phyloP scores from a whole-genome alignment of 2,329 filamentous ascomycete species.

The Arachnomyces sp. region DNA sequence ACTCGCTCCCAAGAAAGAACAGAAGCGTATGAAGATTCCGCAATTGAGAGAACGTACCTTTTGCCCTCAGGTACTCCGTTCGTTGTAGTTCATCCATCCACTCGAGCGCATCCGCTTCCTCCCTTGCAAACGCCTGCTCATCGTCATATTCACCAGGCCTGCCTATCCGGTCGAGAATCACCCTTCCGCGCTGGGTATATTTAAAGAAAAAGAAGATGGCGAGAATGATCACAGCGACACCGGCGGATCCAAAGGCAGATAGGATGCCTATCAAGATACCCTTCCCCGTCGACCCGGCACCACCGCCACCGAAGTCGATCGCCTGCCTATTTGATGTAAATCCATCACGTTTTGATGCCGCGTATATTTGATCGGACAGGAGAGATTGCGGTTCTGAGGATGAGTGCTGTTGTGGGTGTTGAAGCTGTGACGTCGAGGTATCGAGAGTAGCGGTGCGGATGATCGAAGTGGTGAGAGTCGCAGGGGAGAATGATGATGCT shows the following conservation, averaged over 20 bases:
- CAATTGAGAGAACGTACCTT: slow-evolving; percentile 57
- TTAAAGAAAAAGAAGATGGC: slow-evolving; percentile 86
- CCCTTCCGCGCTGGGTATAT: slow-evolving; percentile 79
- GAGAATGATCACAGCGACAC: slow-evolving; percentile 72
- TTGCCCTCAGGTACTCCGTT: slow-evolving; percentile 86
- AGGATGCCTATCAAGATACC: slow-evolving; percentile 92
- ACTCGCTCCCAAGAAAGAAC: background rate
- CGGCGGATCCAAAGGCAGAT: slow-evolving; percentile 86
- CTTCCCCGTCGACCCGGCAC: slow-evolving; percentile 52
- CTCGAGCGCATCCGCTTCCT: slow-evolving; percentile 92
- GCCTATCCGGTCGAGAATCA: slow-evolving; percentile 87
- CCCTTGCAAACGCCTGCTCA: slow-evolving; percentile 85
- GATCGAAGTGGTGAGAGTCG: slow-evolving; percentile 26
- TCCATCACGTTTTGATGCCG: background rate
- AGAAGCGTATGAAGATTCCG: slow-evolving; percentile 5
- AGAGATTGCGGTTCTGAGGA: slow-evolving; percentile 30
- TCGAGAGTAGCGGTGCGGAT: slow-evolving; percentile 4
- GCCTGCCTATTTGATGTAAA: slow-evolving; percentile 26
- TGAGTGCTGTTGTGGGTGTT: slow-evolving; percentile 12
- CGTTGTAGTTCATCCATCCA: slow-evolving; percentile 89
- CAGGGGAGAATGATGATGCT: slow-evolving; percentile 28
- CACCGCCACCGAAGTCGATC: slow-evolving; percentile 30
- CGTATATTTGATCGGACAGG: no score
- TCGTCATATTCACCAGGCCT: slow-evolving; percentile 95
- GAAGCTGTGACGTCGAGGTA: slow-evolving; percentile 1